Evolutionary conservation across 2,329 filamentous ascomycete species (phyloP), one percentile per base, ranked within the genome.

Genomic region (Calonectria pteridis): DNA sequence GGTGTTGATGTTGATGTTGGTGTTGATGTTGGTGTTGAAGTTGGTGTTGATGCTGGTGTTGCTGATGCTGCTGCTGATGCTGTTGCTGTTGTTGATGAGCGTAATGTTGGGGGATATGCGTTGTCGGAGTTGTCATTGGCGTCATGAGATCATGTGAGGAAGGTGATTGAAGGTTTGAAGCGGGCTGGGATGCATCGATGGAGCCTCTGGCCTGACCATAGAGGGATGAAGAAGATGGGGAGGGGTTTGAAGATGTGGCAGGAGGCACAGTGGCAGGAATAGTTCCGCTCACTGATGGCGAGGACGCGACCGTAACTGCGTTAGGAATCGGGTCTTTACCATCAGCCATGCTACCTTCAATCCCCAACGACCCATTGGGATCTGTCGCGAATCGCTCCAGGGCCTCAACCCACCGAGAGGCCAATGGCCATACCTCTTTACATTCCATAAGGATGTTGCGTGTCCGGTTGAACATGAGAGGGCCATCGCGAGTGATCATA

Each of bases 351-450:
- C 87, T 86, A 14, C 85, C 86, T 71, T 89, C 86, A 18, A 84
- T 81, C 20, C 82, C 83, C 7, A 84, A 81, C 3, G 84, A 81
- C 35, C 84, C 84, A 67, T 85, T 86, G 9, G 87, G 84, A 70
- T 88, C 85, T 31, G 83, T 83, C 55, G 84, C 86, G 79, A 89
- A 88, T 51, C 85, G 86, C 64, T 88, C 86, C 3, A 90, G 80
- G 0, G 87, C 85, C 9, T 87, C 86, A n/a, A 87, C 84, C 89
- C 89, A 90, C 9, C 88, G 85, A n/a, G 84, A 83, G 1, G 89
- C 88, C 9, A 90, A 82, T 0, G 89, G 88, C 89, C 89, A 90
- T 18, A 88, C 86, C 49, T 87, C 83, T 70, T 86, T 86, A 78
- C 87, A 88, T 67, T 89, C 87, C 43, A 84, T 83, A 4, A 90